A percentile compares a stretch with the other conserved stretches of the same genome.
These are phyloP conservation scores for Apiospora marii DNA, from an alignment of 2,329 filamentous ascomycete species.

Conservation along the genomic window DNA sequence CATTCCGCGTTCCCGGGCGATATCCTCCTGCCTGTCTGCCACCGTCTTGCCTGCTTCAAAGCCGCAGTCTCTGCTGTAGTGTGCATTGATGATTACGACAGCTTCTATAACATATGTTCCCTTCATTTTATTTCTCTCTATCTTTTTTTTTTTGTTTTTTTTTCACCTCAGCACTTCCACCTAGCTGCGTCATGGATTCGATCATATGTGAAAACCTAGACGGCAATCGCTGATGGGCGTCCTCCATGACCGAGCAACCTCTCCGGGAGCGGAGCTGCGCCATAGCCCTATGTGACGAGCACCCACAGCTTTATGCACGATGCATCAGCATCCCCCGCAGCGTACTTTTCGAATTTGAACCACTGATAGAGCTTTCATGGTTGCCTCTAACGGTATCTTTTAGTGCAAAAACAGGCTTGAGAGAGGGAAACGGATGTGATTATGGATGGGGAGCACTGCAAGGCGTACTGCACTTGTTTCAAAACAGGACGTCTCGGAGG, in stretches of 20 bases:
- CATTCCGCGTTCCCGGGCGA: neutral
- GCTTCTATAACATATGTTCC: neutral
- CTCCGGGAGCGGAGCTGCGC: neutral
- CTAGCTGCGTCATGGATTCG: neutral
- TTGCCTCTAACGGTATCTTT: neutral
- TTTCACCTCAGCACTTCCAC: neutral
- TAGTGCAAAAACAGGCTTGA: neutral
- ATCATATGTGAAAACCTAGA: too few relatives aligned
- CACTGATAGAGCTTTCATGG: neutral
- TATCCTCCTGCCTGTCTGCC: neutral
- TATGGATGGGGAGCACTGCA: neutral
- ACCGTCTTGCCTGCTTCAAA: neutral
- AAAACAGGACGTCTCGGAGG: neutral
- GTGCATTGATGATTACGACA: neutral
- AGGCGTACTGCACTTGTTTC: neutral
- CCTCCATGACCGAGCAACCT: neutral
- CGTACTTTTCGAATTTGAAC: slow-evolving; percentile 14
- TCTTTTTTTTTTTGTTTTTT: too few relatives aligned
- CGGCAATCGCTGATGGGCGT: too few relatives aligned
- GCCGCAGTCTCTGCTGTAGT: neutral
- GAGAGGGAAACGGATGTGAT: neutral
- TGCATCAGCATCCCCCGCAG: neutral
- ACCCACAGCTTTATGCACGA: neutral
- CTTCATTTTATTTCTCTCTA: neutral
- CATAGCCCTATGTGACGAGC: neutral